Base-by-base conservation (phyloP, 495 filamentous ascomycete species). In the Delitschia confertaspora region DNA sequence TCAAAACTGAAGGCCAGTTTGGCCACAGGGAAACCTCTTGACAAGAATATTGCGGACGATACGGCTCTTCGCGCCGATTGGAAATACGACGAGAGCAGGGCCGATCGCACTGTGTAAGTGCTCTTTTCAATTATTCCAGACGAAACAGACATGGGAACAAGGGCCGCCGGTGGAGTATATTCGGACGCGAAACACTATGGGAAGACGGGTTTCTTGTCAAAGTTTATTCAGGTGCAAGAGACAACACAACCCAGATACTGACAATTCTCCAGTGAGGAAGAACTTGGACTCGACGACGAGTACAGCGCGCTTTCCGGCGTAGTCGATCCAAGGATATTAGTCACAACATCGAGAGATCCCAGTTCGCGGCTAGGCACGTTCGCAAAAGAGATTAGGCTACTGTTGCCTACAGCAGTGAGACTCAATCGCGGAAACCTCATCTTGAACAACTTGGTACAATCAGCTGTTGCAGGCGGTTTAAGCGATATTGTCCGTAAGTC, bases 241-340 rank as follows among this genome's bases (percentile, higher is more conserved):
- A n/a, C n/a, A n/a, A n/a, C n/a, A n/a, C n/a, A n/a, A n/a, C n/a
- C n/a, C n/a, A n/a, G n/a, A n/a, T n/a, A n/a, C n/a, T n/a, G n/a
- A n/a, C n/a, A n/a, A n/a, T n/a, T n/a, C n/a, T n/a, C n/a, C n/a
- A n/a, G n/a, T 13, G 69, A 73, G 34, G 77, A 85, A 31, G 82
- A 83, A 32, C 65, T 88, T 31, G 82, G 85, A 49, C 67, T 99
- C n/a, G 91, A 99, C 61, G 91, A 99, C 59, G 91, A 99, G 71
- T 95, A 94, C 61, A 75, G 80, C 10, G 75, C 86, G 42, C 76
- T 91, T 2, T 86, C 80, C 26, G 88, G 88, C 18, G 74, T 94
- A 43, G 74, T 86, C 13, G 87, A 94, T 47, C 88, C 87, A 25
- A 75, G 88, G 38, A 78, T 89, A 9, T 73, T 94, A n/a, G 83